Base-by-base conservation (phyloP, 768 basidiomycete species). In the Dioszegia hungarica region DNA sequence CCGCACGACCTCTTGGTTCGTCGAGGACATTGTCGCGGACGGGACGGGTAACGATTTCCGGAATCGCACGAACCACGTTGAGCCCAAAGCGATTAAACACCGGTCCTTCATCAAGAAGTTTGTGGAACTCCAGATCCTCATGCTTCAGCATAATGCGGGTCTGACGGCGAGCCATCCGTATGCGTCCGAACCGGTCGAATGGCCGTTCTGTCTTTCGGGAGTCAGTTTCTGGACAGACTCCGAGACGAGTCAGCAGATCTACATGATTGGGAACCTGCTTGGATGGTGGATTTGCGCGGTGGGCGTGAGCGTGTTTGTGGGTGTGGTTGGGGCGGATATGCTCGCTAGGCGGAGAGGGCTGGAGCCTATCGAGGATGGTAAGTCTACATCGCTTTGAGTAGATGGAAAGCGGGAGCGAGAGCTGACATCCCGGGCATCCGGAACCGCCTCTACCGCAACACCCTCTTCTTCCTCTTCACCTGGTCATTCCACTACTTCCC, bases 71-170 rank as follows among this genome's bases (percentile, higher is more conserved):
- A 80, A 77, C 53, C 77, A 80, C 28, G 75, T 76, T 14, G 81
- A 82, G 22, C 67, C 79, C 12, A 91, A 88, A 73, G 79, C 82
- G 53, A 87, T 89, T 19, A 92, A 89, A 78, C 80, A 79, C 50
- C 82, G 91, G 80, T 88, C 85, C 75, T 99, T 99, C 79, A 89
- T 99, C 81, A 86, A 81, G 75, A 98, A 99, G 78, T 98, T 93
- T 68, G 83, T 80, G 27, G 94, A 99, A 75, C 79, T 98, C 29
- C 95, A 99, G 70, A 78, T 94, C 40, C 79, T 94, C 54, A 98
- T 98, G 94, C 78, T 98, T 63, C 91, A 95, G 73, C 95, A 99
- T 79, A 99, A 99, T 68, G 93, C 95, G n/a, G 95, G 92, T 20
- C 80, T 99, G 62, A 94, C 91, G 24, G 89, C 91, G n/a, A 89